Conservation (phyloP, 345 rosid genomes). For the Cardamine chenopodiifolia region DNA sequence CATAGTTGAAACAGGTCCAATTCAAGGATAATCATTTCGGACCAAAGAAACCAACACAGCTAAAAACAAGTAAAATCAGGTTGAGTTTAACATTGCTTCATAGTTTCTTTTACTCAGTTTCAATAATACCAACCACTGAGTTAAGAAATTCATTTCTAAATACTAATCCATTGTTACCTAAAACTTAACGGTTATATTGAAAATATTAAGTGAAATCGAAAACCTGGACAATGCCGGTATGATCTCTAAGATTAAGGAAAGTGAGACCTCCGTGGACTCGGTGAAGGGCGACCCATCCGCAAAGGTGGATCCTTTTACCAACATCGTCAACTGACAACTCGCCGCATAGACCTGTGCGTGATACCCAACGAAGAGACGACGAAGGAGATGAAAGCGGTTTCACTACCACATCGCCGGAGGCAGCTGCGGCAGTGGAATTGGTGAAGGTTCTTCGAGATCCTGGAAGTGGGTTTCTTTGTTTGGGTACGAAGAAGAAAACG, state of each 20-base stretch:
- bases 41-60: slow-evolving; percentile 6
- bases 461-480: slow-evolving; percentile 20
- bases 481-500: slow-evolving; percentile 23
- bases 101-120: neutral
- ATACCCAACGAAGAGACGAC: slow-evolving; percentile 64
- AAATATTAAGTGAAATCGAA: neutral
- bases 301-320: slow-evolving; percentile 79
- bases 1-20: neutral
- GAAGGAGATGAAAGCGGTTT: slow-evolving; percentile 30
- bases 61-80: neutral
- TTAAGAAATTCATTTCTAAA: neutral
- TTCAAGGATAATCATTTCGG: neutral
- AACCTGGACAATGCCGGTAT: slow-evolving; percentile 93
- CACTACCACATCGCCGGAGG: slow-evolving; percentile 28
- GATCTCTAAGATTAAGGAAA: slow-evolving; percentile 93
- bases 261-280: slow-evolving; percentile 91
- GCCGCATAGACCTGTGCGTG: slow-evolving; percentile 70
- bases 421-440: slow-evolving; percentile 29
- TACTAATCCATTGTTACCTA: neutral
- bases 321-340: slow-evolving; percentile 63
- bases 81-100: neutral
- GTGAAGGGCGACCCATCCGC: slow-evolving; percentile 97
- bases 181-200: neutral
- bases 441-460: slow-evolving; percentile 41
- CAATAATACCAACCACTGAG: neutral